Percentiles rank a stretch among this genome's conserved stretches.
Conservation (phyloP, 2,329 filamentous ascomycete species). For the Keithomyces neogunnii region DNA sequence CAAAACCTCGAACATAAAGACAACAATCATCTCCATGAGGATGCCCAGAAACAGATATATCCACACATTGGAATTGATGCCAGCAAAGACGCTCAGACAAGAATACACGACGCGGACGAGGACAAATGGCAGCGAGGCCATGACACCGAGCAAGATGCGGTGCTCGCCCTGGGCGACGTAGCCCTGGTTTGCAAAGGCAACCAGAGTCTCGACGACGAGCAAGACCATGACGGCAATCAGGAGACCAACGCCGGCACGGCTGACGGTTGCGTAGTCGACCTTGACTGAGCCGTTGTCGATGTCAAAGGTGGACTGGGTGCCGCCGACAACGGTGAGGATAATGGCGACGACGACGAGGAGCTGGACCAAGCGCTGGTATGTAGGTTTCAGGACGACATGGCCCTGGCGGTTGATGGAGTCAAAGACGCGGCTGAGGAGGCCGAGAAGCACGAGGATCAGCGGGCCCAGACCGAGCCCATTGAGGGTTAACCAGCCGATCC, state of each 20-base stretch:
- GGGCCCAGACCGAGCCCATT: constrained; percentile 28
- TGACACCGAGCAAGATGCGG: constrained; percentile 38
- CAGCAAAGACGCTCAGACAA: constrained; percentile 19
- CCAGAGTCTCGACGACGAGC: constrained; percentile 28
- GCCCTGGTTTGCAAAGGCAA: constrained; percentile 31
- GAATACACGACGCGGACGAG: constrained; percentile 23
- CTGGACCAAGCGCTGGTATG: constrained; percentile 26
- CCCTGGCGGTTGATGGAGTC: constrained; percentile 37
- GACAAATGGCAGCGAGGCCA: constrained; percentile 24
- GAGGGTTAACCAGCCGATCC: constrained; percentile 23
- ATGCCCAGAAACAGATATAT: constrained; percentile 22
- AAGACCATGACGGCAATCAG: constrained; percentile 30
- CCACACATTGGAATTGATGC: constrained; percentile 18
- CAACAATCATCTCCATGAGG: constrained; percentile 25
- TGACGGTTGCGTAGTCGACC: constrained; percentile 19
- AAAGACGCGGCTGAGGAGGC: constrained; percentile 26
- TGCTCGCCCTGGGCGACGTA: constrained; percentile 41
- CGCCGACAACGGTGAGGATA: constrained; percentile 24
- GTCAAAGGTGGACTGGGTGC: constrained; percentile 17
- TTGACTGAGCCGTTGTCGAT: constrained; percentile 13
- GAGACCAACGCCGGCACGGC: constrained; percentile 18
- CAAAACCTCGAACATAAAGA: constrained; percentile 19
- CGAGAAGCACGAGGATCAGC: constrained; percentile 36
- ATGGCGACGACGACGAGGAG: constrained; percentile 33
- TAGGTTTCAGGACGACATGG: constrained; percentile 17